Base-by-base conservation (phyloP, 768 basidiomycete genomes). In the Tricholoma flavovirens region DNA sequence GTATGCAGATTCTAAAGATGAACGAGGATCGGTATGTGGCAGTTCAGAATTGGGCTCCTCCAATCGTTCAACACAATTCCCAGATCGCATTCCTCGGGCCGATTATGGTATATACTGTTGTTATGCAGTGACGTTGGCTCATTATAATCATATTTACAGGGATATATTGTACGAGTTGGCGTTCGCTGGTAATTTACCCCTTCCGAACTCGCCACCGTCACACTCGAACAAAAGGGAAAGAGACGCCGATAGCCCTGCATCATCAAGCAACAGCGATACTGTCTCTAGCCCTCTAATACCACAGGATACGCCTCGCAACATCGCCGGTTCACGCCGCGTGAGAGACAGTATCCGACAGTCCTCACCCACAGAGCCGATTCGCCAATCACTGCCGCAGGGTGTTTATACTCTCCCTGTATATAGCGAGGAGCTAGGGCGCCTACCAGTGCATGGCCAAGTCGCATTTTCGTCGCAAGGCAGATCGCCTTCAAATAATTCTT, bases 101-200 rank as follows among this genome's bases (percentile, higher is more conserved):
- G 74, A 29, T 60, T 80, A 24, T 78, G 77, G 79, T 77, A 63
- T 49, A 69, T 56, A 30, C n/a, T n/a, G n/a, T 15, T 6, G 17
- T 6, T 36, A 17, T 19, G 21, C 12, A 15, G 24, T 38, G 29
- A 7, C 35, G 72, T 77, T 30, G 72, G 15, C 38, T 17, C 73
- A 10, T 75, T 17, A 17, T n/a, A n/a, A n/a, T 8, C 52, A 26
- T 24, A 51, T 19, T 45, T 10, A 56, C 19, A 88, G 87, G 86
- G 86, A 88, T 61, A 79, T 90, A 40, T 69, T 89, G 17, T 88
- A 82, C 59, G 86, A 90, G 60, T 73, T 90, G 1, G 85, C 87
- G 3, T 83, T 78, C 0, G 86, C 83, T 4, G 86, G 87, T 2
- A 85, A 88, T 21, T 74, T 89, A 0, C 87, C 86, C 0, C 73